Evolutionary conservation across 2,329 filamentous ascomycete species (phyloP).

Genomic region (Xylariomycetidae sp.): DNA sequence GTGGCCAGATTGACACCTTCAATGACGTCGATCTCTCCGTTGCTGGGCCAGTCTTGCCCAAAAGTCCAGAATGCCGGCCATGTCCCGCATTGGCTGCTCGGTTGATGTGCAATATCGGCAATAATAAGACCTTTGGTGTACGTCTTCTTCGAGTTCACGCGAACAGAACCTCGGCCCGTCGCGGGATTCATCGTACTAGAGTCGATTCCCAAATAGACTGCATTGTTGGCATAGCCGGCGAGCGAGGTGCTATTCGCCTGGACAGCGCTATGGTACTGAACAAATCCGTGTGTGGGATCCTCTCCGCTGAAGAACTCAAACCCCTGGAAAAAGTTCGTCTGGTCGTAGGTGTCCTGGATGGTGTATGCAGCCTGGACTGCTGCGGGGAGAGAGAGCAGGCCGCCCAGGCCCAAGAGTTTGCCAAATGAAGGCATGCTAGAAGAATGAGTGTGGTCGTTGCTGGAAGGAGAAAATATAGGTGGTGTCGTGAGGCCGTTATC

Average conservation of each 20-base stretch:
- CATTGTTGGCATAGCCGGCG: slow-evolving; percentile 49
- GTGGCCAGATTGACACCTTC: slow-evolving; percentile 67
- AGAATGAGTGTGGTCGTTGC: too few relatives aligned
- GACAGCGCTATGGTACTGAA: slow-evolving; percentile 59
- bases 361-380: slow-evolving; percentile 32
- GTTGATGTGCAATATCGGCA: slow-evolving; percentile 72
- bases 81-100: slow-evolving; percentile 63
- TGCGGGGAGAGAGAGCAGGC: slow-evolving; percentile 16
- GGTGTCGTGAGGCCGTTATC: too few relatives aligned
- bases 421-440: too few relatives aligned
- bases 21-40: slow-evolving; percentile 76
- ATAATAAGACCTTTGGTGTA: slow-evolving; percentile 69
- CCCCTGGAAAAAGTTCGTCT: slow-evolving; percentile 50
- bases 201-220: slow-evolving; percentile 68
- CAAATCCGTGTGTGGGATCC: slow-evolving; percentile 74
- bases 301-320: slow-evolving; percentile 51
- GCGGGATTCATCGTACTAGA: slow-evolving; percentile 48
- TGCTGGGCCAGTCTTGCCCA: slow-evolving; percentile 63
- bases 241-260: slow-evolving; percentile 55
- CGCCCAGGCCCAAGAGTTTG: slow-evolving; percentile 17
- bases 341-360: slow-evolving; percentile 44
- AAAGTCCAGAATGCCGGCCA: slow-evolving; percentile 74
- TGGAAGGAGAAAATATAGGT: too few relatives aligned
- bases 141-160: slow-evolving; percentile 60
- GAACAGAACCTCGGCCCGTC: slow-evolving; percentile 64